Conservation (phyloP, 495 filamentous ascomycete genomes). For the Hypoxylon crocopeplum region DNA sequence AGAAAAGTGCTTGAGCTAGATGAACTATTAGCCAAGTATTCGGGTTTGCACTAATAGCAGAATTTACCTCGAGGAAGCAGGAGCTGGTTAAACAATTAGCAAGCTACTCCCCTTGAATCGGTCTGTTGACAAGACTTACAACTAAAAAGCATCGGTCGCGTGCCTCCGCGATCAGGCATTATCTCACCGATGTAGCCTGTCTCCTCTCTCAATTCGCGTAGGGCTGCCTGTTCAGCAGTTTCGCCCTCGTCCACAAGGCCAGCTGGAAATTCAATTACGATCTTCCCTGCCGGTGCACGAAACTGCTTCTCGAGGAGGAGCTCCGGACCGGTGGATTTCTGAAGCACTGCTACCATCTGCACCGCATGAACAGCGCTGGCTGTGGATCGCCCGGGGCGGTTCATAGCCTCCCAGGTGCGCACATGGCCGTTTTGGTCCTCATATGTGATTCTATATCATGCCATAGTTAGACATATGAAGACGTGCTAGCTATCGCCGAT, state of each 20-base stretch:
- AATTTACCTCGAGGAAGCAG: conserved; percentile 44
- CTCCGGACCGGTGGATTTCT: conserved; percentile 55
- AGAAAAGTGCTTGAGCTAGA: conserved; percentile 74
- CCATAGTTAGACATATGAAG: conserved; percentile 6
- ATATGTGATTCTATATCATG: conserved; percentile 63
- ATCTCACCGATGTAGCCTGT: conserved; percentile 78
- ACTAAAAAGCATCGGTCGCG: conserved; percentile 76
- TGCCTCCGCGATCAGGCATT: conserved; percentile 24
- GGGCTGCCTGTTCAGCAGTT: conserved; percentile 70
- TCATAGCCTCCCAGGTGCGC: conserved; percentile 74
- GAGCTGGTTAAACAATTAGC: conserved; percentile 33
- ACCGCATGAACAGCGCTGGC: conserved; percentile 75
- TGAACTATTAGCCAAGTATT: conserved; percentile 49
- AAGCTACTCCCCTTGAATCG: not conserved
- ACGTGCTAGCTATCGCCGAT: too few species aligned
- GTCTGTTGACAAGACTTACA: conserved; percentile 51
- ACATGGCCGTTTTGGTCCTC: conserved; percentile 65
- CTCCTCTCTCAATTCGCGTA: conserved; percentile 80
- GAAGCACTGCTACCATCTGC: conserved; percentile 75
- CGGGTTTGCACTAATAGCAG: not conserved
- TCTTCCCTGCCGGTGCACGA: conserved; percentile 73
- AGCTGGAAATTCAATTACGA: conserved; percentile 76
- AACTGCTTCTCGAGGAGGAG: conserved; percentile 79
- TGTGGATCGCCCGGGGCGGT: conserved; percentile 66
- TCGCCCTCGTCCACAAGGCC: conserved; percentile 78